Base-by-base conservation (phyloP, 495 filamentous ascomycete species). In the Penicillium parvum region DNA sequence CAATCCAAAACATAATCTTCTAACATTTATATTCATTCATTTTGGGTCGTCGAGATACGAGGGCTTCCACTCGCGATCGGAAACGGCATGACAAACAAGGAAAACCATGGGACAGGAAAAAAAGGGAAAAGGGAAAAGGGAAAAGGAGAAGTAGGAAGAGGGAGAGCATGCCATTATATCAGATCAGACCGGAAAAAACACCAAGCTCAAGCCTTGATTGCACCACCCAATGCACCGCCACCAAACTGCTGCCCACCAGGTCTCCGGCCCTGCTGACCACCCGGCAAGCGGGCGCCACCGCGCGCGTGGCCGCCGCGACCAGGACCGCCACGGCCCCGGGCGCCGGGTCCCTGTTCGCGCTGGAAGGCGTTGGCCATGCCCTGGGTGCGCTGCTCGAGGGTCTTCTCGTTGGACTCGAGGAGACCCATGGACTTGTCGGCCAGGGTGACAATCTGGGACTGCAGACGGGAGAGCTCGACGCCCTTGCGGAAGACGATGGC, bases 401-500 rank as follows among this genome's bases (percentile, higher is more conserved):
- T 91, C 61, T 94, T 85, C 71, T 99, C 92, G 71, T 99, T 99
- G 57, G 84, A 81, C 74, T 99, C 92, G 65, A 97, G 95, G 18
- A 99, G 77, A 32, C 83, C 83, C 56, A 85, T 91, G 29, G 92
- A 91, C 77, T 97, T 99, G 74, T 99, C 92, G 43, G 85, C 85
- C 33, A 99, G 72, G 16, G 89, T 92, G 45, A 99, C 79, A 42
- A 95, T 89, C 61, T 97, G 73, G 69, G 87, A 95, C 72, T 99
- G 92, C 38, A 99, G 81, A 50, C 92, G 80, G 47, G 88, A 95
- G 35, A 99, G 77, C 74, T 99, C 94, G 40, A 99, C 92, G 35
- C 92, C 92, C 83, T 97, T 97, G 66, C 94, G 83, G 86, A 99
- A 99, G 69, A 97, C 88, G 65, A 99, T 90, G 26, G 89, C 91